Percentiles rank a stretch among this genome's conserved stretches.
These are phyloP conservation scores for Chenopodium album DNA, from an alignment of 148 eudicot species.

Conservation along the genomic window DNA sequence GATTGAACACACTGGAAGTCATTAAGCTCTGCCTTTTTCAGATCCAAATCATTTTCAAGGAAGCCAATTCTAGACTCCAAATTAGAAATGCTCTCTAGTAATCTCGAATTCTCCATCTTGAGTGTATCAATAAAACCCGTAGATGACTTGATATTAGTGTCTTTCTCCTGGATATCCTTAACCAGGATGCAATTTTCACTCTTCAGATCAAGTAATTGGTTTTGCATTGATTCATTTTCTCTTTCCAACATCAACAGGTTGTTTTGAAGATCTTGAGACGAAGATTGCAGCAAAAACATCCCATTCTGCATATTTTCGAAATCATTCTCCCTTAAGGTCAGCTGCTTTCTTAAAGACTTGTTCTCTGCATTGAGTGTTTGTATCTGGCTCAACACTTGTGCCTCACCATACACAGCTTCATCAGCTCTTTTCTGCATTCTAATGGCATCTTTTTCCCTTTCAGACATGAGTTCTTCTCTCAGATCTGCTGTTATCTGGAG, in stretches of 20 bases:
- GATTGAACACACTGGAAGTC: constrained; percentile 34
- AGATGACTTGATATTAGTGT: constrained; percentile 38
- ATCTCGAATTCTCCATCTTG: constrained; percentile 27
- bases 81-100: constrained; percentile 36
- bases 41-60: constrained; percentile 40
- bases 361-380: constrained; percentile 35
- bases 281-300: constrained; percentile 26
- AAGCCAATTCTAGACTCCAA: constrained; percentile 33
- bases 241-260: constrained; percentile 36
- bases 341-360: constrained; percentile 25
- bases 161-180: constrained; percentile 41
- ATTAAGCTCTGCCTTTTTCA: constrained; percentile 29
- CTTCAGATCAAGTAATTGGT: constrained; percentile 33
- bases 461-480: constrained; percentile 41
- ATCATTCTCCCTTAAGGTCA: constrained; percentile 30
- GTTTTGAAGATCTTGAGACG: constrained; percentile 35
- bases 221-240: constrained; percentile 39
- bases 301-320: constrained; percentile 21
- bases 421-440: constrained; percentile 35
- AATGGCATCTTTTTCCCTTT: constrained; percentile 45
- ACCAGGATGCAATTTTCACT: constrained; percentile 29
- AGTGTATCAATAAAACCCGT: constrained; percentile 4
- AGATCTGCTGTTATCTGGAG: constrained; percentile 39
- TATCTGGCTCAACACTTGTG: constrained; percentile 31
- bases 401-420: constrained; percentile 36